Percentiles rank a stretch among this genome's conserved stretches.
phyloP scores from a whole-genome alignment of 441 rosid genomes.

The Oxalis stricta region DNA sequence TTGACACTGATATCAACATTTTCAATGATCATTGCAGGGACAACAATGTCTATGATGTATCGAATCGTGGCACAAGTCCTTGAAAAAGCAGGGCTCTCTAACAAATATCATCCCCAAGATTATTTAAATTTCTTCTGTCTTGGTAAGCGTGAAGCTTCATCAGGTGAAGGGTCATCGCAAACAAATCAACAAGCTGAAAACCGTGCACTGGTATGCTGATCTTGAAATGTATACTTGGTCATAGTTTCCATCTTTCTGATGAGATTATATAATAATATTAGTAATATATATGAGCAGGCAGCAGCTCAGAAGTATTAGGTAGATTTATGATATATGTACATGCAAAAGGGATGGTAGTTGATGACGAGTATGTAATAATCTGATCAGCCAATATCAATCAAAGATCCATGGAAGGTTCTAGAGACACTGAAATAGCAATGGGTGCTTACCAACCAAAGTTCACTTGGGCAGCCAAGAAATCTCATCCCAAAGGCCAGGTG shows the following conservation, averaged over 20 bases:
- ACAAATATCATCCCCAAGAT: conserved; percentile 37
- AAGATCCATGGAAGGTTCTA: conserved; percentile 61
- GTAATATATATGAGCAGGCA: conserved; percentile 16
- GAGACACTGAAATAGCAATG: conserved; percentile 68
- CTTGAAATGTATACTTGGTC: neutral
- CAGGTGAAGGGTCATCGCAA: conserved; percentile 8
- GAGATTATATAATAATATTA: neutral
- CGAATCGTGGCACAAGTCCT: conserved; percentile 42
- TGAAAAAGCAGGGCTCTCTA: conserved; percentile 31
- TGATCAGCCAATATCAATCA: conserved; percentile 73
- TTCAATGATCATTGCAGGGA: conserved; percentile 30
- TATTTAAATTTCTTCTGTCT: conserved; percentile 79
- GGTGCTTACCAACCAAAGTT: conserved; percentile 50
- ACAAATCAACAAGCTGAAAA: conserved; percentile 21
- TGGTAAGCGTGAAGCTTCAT: conserved; percentile 45
- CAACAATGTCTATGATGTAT: conserved; percentile 86
- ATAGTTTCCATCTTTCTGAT: neutral
- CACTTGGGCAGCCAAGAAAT: conserved; percentile 42
- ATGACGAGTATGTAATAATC: conserved; percentile 49
- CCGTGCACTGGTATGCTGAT: conserved; percentile 24
- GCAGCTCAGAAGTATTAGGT: conserved; percentile 22
- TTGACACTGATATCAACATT: too few relatives aligned
- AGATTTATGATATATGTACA: conserved; percentile 69
- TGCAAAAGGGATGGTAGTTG: conserved; percentile 67
- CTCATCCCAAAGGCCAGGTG: conserved; percentile 50